Evolutionary conservation across 2,329 filamentous ascomycete genomes (phyloP).

Genomic region (Metarhizium humberi): DNA sequence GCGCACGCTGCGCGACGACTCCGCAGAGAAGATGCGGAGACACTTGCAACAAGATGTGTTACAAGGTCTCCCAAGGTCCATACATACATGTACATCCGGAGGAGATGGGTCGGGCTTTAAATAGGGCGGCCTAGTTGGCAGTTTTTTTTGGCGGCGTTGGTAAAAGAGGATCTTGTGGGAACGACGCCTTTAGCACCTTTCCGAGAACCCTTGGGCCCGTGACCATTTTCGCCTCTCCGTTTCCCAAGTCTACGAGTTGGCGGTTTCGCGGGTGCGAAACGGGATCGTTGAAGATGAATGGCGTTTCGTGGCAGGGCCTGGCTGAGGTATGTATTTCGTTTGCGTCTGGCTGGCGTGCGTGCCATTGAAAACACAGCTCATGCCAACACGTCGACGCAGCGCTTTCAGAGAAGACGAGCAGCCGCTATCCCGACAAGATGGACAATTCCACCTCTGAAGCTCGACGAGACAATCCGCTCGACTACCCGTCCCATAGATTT

Average conservation of each 20-base stretch:
- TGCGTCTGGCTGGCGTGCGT: too few relatives aligned
- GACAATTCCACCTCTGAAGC: conserved; percentile 7
- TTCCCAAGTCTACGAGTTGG: not conserved
- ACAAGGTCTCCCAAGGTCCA: not conserved
- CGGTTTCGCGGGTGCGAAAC: not conserved
- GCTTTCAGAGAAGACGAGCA: conserved; percentile 3
- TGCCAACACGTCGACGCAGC: not conserved
- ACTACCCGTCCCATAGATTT: conserved; percentile 6
- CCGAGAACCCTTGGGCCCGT: not conserved
- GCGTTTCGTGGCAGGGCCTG: conserved; percentile 5
- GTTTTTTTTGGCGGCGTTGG: not conserved
- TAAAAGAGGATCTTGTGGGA: too few relatives aligned
- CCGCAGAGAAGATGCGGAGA: not conserved
- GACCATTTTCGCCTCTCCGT: conserved; percentile 1
- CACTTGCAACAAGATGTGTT: not conserved
- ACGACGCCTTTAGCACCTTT: not conserved
- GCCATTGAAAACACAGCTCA: not conserved
- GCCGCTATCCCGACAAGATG: conserved; percentile 7
- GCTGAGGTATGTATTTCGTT: conserved; percentile 5
- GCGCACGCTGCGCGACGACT: not conserved
- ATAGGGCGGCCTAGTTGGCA: not conserved
- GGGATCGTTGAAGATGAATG: conserved; percentile 1
- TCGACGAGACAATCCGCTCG: conserved; percentile 7
- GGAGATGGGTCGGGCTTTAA: too few relatives aligned
- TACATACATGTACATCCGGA: too few relatives aligned